Base-by-base conservation (phyloP, 2,329 filamentous ascomycete genomes). In the Hansfordia pulvinata region DNA sequence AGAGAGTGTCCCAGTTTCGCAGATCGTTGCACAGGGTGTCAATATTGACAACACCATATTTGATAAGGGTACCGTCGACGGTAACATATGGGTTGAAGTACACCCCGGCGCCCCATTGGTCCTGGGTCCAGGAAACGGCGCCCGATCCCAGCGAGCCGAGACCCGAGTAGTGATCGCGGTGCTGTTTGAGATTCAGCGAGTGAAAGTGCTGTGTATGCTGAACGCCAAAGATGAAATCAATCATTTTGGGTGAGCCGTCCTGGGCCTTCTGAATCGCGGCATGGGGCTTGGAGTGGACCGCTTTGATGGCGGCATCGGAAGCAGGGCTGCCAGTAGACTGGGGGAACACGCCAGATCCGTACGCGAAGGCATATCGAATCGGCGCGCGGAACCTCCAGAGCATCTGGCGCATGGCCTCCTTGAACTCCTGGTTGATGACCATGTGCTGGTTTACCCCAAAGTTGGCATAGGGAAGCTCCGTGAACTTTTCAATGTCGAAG, bases 361-460 rank as follows among this genome's bases (percentile, higher is more conserved):
- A 98, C 2, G 90, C 90, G 51, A 98, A 93, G 10, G 86, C 88
- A 58, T 96, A 96, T 30, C 86, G 75, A 38, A 98, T 93, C 0
- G 90, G 88, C 1, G 90, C 88, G 27, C 77, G 69, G 53, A 98
- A 96, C 43, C 92, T 73, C 70, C 85, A 90, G 13, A 94, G 61
- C 36, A 96, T 81, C 42, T 85, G 73, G 28, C 86, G 74, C 42
- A 98, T 56, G 9, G 78, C 78, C 52, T 94, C 81, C 46, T 93
- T 94, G 53, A 96, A 90, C 49, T 96, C 86, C 46, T 84, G 76
- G 47, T 96, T 92, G 46, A 96, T 92, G 33, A 84, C 66, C 63
- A 96, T 93, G 54, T 96, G 82, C 52, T 98, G 90, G 42, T 98
- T 98, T 41, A 86, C 76, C 10, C 90, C 90, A 41, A 96, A 96